Base-by-base conservation (phyloP, 2,329 filamentous ascomycete species). In the Paraphoma sp. region DNA sequence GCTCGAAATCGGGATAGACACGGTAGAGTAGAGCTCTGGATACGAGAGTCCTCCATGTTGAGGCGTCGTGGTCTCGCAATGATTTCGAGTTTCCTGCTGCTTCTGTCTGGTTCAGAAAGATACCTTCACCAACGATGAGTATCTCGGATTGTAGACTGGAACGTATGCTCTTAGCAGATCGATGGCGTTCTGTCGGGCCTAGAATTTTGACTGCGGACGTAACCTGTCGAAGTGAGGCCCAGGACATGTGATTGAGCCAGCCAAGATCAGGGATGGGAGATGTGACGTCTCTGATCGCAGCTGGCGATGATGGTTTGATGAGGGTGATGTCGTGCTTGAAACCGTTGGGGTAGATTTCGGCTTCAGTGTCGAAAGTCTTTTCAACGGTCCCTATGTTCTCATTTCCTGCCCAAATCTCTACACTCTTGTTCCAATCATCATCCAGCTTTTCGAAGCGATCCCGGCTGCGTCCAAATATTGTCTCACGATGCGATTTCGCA, bases 391-490 rank as follows among this genome's bases (percentile, higher is more conserved):
- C 65, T 30, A 68, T 51, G 31, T 54, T 65, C 11, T 58, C 55
- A 23, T 68, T 62, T 0, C 60, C 58, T 16, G 63, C 60, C 59
- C 59, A 68, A 7, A 68, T 62, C 10, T 64, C 62, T 14, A 60
- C 58, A 28, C 63, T 58, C n/a, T 64, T 36, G 33, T 65, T 67
- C 65, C 64, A 68, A 30, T 66, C 60, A 6, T 53, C 53, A 2
- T 60, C 49, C 1, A 62, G 46, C 16, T 56, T 54, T 28, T 62
- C 52, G 14, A 59, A 57, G 1, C 17, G 52, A 41, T 45, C 40
- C 17, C 51, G 54, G n/a, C 17, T 45, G 11, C 54, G 11, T 4
- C 59, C 41, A 46, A 64, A 60, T 16, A 65, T 18, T 2, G 49
- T 23, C 8, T 43, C 30, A 6, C 54, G 50, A 11, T 57, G 51